These are phyloP conservation scores for Ustilago hordei DNA, from an alignment of 1,284 basidiomycete genomes.

Conservation along the genomic window DNA sequence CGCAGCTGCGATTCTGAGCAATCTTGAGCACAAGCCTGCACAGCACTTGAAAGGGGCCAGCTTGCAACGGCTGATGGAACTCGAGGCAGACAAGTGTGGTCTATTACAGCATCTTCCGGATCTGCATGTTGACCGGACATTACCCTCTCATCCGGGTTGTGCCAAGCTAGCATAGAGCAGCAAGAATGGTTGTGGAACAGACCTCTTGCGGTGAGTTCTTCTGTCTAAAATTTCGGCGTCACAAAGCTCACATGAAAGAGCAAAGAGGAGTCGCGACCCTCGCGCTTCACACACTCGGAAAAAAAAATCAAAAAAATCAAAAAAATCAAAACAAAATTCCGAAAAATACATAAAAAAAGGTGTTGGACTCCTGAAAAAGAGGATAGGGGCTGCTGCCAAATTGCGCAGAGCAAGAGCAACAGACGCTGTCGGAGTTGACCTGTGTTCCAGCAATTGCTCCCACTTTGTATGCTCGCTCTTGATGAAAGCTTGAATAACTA, in stretches of 20 bases:
- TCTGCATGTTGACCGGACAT: no score
- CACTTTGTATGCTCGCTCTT: neutral
- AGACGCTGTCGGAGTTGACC: constrained; percentile 19
- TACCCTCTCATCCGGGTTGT: neutral
- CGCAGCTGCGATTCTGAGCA: neutral
- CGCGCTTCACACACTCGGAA: neutral
- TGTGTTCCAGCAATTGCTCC: constrained; percentile 17
- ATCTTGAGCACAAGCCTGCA: no score
- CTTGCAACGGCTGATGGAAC: neutral
- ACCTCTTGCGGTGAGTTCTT: no score
- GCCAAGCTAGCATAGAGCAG: neutral
- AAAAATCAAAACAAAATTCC: no score
- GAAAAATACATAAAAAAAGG: neutral
- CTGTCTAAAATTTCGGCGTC: no score
- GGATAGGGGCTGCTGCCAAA: constrained; percentile 28
- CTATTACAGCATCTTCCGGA: no score
- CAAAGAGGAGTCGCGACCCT: neutral
- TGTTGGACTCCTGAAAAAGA: constrained; percentile 3
- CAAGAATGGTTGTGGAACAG: neutral
- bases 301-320: no score
- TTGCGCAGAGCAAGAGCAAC: constrained; percentile 14
- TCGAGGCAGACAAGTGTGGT: neutral
- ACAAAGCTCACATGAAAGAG: neutral
- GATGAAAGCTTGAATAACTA: neutral
- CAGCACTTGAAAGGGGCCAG: no score